A percentile compares a stretch with the other conserved stretches of the same genome.
Evolutionary conservation across 345 rosid species (phyloP).

Genomic region (Nasturtium officinale): DNA sequence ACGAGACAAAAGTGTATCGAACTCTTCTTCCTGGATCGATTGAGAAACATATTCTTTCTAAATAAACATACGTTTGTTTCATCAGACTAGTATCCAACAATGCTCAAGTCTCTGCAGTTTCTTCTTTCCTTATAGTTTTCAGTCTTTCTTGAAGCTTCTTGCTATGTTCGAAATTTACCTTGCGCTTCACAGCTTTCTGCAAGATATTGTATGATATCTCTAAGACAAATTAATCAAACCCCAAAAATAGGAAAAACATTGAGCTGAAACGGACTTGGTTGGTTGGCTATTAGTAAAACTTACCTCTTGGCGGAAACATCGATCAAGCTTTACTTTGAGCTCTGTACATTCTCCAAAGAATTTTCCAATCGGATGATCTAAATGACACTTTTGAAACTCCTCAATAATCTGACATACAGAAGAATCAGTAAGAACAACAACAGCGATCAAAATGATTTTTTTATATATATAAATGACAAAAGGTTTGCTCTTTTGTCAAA

Average conservation of each 20-base stretch:
- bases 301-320: constrained; percentile 85
- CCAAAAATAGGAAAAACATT: neutral
- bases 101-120: constrained; percentile 46
- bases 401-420: constrained; percentile 65
- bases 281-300: constrained; percentile 14
- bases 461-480: neutral
- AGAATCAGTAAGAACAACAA: neutral
- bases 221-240: constrained; percentile 5
- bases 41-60: neutral
- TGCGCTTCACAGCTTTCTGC: constrained; percentile 90
- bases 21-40: neutral
- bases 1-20: neutral
- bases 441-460: neutral
- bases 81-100: neutral
- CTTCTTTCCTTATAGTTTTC: constrained; percentile 55
- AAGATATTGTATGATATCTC: constrained; percentile 5
- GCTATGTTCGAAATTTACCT: constrained; percentile 73
- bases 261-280: neutral
- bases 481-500: neutral
- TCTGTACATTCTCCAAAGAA: constrained; percentile 89
- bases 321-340: constrained; percentile 80
- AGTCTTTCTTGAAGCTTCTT: constrained; percentile 60
- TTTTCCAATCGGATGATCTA: constrained; percentile 78
- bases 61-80: neutral
- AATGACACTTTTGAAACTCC: constrained; percentile 86